Conservation (phyloP, 1,284 basidiomycete genomes). For the Dichomitus squalens region DNA sequence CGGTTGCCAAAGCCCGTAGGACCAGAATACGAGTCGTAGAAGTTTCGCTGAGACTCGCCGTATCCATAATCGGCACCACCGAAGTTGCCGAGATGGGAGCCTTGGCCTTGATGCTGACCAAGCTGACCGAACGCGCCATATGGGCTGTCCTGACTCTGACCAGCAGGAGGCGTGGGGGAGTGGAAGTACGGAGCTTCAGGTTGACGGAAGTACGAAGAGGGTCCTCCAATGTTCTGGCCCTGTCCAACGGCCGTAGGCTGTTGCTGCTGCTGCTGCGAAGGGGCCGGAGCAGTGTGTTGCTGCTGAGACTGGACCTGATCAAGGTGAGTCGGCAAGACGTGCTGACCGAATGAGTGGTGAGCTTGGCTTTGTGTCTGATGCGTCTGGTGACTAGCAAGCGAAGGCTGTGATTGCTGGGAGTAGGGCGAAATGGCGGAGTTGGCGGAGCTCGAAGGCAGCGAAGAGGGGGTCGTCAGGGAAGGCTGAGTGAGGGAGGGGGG, state of each 20-base stretch:
- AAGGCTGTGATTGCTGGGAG: conserved; percentile 40
- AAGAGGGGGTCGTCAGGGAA: conserved; percentile 32
- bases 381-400: conserved; percentile 43
- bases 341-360: conserved; percentile 62
- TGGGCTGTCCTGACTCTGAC: conserved; percentile 62
- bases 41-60: conserved; percentile 65
- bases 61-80: conserved; percentile 66
- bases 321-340: conserved; percentile 62
- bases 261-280: conserved; percentile 39
- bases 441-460: conserved; percentile 29
- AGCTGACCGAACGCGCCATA: conserved; percentile 72
- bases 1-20: conserved; percentile 63
- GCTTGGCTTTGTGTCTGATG: conserved; percentile 37
- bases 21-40: conserved; percentile 68
- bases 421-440: conserved; percentile 43
- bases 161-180: conserved; percentile 69
- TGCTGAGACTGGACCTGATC: conserved; percentile 51
- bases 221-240: conserved; percentile 40
- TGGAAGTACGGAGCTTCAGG: conserved; percentile 73
- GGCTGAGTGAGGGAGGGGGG: conserved; percentile 42
- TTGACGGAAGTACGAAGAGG: conserved; percentile 65
- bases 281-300: conserved; percentile 36
- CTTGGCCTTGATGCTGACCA: conserved; percentile 53
- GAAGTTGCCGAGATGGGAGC: conserved; percentile 61
- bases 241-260: conserved; percentile 32